Evolutionary conservation across 164 flowering plant genomes (phyloP).

Genomic region (Sextonia rubra): DNA sequence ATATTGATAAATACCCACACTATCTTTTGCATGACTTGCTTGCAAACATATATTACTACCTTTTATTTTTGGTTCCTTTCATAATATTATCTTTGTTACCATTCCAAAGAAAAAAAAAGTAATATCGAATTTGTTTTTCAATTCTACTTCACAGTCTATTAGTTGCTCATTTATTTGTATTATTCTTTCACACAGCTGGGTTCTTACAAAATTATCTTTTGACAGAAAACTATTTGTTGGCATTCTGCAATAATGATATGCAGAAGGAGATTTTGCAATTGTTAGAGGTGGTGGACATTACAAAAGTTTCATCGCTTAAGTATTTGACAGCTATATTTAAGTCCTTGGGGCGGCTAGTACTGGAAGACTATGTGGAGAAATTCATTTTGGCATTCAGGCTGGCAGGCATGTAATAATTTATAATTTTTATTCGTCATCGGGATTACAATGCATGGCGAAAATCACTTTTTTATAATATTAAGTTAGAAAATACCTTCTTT

Average conservation of each 20-base stretch:
- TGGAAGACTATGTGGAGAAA: slow-evolving; percentile 49
- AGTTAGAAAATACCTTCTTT: background rate
- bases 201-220: slow-evolving; percentile 11
- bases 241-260: slow-evolving; percentile 67
- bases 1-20: too few species aligned
- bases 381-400: slow-evolving; percentile 41
- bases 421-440: background rate
- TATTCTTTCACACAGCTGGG: background rate
- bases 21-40: too few species aligned
- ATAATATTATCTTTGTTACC: too few species aligned
- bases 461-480: background rate
- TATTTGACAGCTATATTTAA: slow-evolving; percentile 39
- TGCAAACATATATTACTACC: too few species aligned
- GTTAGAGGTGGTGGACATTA: slow-evolving; percentile 57
- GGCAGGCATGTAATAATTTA: slow-evolving; percentile 36
- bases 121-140: background rate
- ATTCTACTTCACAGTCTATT: background rate
- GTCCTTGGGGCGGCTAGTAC: slow-evolving; percentile 53
- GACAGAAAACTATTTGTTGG: slow-evolving; percentile 72
- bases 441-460: background rate
- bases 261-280: slow-evolving; percentile 45
- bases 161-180: background rate
- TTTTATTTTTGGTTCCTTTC: too few species aligned
- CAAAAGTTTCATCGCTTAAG: slow-evolving; percentile 44
- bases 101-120: too few species aligned